Evolutionary conservation across 2,329 filamentous ascomycete genomes (phyloP), one percentile per base, ranked within the genome.

Genomic region (Talaromyces verruculosus): DNA sequence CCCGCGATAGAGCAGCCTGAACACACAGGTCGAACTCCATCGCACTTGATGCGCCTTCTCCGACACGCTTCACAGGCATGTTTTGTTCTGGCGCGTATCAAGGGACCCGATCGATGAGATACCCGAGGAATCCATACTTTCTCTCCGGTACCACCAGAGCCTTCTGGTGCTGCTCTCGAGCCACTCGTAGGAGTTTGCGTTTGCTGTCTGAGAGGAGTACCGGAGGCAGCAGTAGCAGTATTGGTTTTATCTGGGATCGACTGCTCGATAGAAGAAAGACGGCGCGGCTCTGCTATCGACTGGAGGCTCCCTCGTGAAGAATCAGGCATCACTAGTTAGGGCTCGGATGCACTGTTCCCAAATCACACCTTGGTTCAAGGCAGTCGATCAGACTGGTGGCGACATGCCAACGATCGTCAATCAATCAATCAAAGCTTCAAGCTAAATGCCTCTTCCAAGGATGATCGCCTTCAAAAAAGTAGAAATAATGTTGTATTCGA

Each of bases 41-140:
- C 75, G 35, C 76, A 78, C 66, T 77, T 78, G 59, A 75, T 74
- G 64, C 77, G 77, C 15, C 76, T 73, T 55, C 71, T 70, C 19
- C 76, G 72, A 65, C 76, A 78, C 5, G 75, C 68, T 70, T 79
- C 77, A 39, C 75, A 76, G 35, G 78, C 76, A 19, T 58, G 51
- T 17, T 64, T 64, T 11, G 62, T 64, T 53, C 62, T 43, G 1
- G 17, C 13, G 11, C 62, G 62, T 0, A n/a, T 37, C 39, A 37
- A 4, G 3, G 51, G 62, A 22, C 15, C 30, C 11, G 37, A 3
- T 37, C 39, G 15, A 17, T 22, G 39, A 47, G 53, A 53, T 6
- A 22, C 28, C 4, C 62, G 49, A 13, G 62, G 62, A 49, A 64
- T 64, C 62, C 39, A 58, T 58, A 64, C 51, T 45, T 64, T 64